phyloP scores from a whole-genome alignment of 2,329 filamentous ascomycete species.

The Colletotrichum lupini region DNA sequence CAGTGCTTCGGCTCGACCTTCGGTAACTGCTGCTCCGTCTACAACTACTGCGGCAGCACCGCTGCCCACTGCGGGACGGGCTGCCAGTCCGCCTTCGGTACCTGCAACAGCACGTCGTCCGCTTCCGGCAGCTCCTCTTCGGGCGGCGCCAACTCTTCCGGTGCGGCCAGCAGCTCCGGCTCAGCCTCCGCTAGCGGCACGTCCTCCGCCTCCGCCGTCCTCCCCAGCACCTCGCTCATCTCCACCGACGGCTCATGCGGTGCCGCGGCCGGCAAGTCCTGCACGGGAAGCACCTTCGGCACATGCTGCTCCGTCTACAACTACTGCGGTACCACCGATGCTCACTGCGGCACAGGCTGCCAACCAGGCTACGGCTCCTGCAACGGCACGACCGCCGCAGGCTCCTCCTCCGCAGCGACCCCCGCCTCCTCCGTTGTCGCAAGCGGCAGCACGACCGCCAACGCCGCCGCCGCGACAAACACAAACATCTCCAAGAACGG shows the following conservation, averaged over 20 bases:
- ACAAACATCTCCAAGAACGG: conserved; percentile 27
- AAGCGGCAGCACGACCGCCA: neutral
- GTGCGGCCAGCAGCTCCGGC: neutral
- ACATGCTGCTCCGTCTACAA: conserved; percentile 27
- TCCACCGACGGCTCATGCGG: conserved; percentile 2
- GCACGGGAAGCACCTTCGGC: conserved; percentile 7
- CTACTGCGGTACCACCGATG: neutral
- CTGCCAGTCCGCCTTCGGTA: conserved; percentile 45
- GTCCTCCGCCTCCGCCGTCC: neutral
- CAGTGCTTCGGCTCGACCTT: conserved; percentile 14
- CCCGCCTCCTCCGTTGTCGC: neutral
- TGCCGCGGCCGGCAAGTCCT: neutral
- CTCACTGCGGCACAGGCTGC: conserved; percentile 15
- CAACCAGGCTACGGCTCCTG: conserved; percentile 20
- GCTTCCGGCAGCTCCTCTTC: neutral
- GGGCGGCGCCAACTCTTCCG: neutral
- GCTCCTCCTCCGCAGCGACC: neutral
- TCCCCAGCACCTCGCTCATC: neutral
- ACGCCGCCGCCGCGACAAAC: conserved; percentile 10
- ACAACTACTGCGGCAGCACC: conserved; percentile 47
- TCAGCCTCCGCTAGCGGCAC: neutral
- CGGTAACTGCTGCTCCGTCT: conserved; percentile 42
- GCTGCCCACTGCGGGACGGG: conserved; percentile 46
- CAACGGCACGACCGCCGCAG: neutral
- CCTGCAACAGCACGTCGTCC: neutral